These are phyloP conservation scores for Pseudogymnoascus sp. DNA, from an alignment of 2,329 filamentous ascomycete species.

Conservation along the genomic window DNA sequence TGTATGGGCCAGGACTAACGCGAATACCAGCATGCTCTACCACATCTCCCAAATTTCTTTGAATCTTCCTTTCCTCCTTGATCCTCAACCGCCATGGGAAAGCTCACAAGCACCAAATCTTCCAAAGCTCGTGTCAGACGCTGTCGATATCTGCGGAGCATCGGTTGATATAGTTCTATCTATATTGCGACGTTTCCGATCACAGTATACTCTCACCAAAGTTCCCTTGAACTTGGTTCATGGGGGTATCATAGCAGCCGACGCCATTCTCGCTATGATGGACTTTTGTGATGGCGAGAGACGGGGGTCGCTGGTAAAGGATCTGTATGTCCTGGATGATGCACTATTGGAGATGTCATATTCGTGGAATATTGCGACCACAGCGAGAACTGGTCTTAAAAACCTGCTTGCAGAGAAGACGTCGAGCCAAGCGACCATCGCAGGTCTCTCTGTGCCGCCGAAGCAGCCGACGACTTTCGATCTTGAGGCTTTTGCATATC, in stretches of 20 bases:
- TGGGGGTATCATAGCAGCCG: constrained; percentile 11
- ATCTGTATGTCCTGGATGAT: not conserved
- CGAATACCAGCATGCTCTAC: constrained; percentile 8
- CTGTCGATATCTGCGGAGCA: constrained; percentile 7
- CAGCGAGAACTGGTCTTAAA: not conserved
- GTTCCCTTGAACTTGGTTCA: constrained; percentile 12
- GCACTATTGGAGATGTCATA: not conserved
- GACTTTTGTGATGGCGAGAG: not conserved
- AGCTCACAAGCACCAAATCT: not conserved
- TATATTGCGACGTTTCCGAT: constrained; percentile 13
- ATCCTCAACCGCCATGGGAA: not conserved
- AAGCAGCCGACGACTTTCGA: not conserved
- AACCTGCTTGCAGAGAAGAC: not conserved
- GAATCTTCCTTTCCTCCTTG: not conserved
- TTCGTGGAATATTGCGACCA: not conserved
- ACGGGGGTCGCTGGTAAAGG: not conserved
- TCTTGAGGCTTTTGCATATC: not conserved
- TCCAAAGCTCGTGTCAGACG: not conserved
- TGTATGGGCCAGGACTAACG: not conserved
- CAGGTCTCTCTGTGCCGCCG: not conserved
- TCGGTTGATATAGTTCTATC: constrained; percentile 11
- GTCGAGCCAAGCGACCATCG: not conserved
- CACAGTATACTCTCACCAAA: constrained; percentile 9
- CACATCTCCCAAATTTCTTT: constrained; percentile 1
- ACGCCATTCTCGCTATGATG: constrained; percentile 9